Evolutionary conservation across 2,329 filamentous ascomycete genomes (phyloP).

Genomic region (Clarireedia homoeocarpa): DNA sequence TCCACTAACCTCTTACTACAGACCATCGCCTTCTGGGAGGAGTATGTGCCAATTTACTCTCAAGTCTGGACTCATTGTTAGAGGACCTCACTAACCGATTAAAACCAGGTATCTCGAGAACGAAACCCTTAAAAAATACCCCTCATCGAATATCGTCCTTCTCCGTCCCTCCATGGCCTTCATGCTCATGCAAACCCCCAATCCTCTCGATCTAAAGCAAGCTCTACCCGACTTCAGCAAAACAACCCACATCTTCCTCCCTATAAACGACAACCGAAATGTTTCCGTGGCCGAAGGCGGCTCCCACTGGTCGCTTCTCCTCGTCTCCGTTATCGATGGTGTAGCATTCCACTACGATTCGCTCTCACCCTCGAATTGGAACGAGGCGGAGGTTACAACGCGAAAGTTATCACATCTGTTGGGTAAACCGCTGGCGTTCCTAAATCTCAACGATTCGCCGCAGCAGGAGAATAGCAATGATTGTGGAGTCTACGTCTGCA

Average conservation of each 20-base stretch:
- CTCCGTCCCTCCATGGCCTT: constrained; percentile 90
- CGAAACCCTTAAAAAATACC: constrained; percentile 73
- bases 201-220: constrained; percentile 47
- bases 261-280: constrained; percentile 82
- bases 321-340: constrained; percentile 81
- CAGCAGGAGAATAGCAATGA: constrained; percentile 90
- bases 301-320: constrained; percentile 87
- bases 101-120: constrained; percentile 67
- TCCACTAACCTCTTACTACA: constrained; percentile 30
- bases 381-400: constrained; percentile 63
- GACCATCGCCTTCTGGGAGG: constrained; percentile 98
- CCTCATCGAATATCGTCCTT: constrained; percentile 78
- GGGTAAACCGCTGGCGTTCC: constrained; percentile 59
- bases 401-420: constrained; percentile 64
- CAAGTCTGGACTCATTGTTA: constrained; percentile 17
- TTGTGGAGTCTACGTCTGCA: constrained; percentile 92
- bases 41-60: constrained; percentile 45
- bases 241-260: constrained; percentile 89
- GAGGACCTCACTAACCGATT: not conserved
- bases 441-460: constrained; percentile 76
- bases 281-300: constrained; percentile 76
- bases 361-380: constrained; percentile 65
- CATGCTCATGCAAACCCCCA: constrained; percentile 70
- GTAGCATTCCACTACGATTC: constrained; percentile 97
- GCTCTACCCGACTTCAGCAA: constrained; percentile 74